These are phyloP conservation scores for Curvularia lunata DNA, from an alignment of 2,329 filamentous ascomycete species.

Conservation along the genomic window DNA sequence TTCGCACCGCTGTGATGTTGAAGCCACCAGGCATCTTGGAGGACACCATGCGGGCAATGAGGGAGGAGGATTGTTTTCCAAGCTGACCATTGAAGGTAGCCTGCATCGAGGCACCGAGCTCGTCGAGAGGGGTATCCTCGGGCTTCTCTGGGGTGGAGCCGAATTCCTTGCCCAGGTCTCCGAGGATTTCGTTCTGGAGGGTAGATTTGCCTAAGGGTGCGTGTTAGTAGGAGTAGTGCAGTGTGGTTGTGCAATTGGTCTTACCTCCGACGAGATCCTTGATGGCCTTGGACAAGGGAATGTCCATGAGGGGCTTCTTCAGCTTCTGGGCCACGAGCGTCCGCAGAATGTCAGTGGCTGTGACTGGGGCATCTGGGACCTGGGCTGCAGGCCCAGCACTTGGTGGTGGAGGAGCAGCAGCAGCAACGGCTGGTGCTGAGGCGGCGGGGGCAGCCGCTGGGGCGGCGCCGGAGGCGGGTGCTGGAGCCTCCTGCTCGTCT, in stretches of 20 bases:
- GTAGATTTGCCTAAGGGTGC: constrained; percentile 82
- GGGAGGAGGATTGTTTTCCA: constrained; percentile 91
- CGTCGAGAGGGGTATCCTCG: constrained; percentile 95
- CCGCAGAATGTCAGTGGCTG: constrained; percentile 87
- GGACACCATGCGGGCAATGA: constrained; percentile 92
- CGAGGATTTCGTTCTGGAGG: constrained; percentile 96
- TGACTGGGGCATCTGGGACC: constrained; percentile 84
- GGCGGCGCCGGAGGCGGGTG: constrained; percentile 53
- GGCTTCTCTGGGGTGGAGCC: constrained; percentile 98
- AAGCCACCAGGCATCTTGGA: constrained; percentile 99
- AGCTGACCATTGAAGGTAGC: constrained; percentile 98
- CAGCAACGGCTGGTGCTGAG: constrained; percentile 56
- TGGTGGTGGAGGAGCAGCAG: constrained; percentile 63
- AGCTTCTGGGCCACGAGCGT: constrained; percentile 94
- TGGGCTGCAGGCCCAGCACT: constrained; percentile 85
- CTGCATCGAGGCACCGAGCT: constrained; percentile 94
- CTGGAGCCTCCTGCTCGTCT: constrained; percentile 67
- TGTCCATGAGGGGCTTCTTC: constrained; percentile 88
- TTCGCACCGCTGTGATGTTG: constrained; percentile 95
- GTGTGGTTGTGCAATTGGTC: constrained; percentile 46
- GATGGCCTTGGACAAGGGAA: constrained; percentile 94
- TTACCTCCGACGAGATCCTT: constrained; percentile 97
- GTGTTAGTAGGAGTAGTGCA: constrained; percentile 24
- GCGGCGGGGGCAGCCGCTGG: constrained; percentile 58
- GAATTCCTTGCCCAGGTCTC: constrained; percentile 97